These are phyloP conservation scores for Endotrypanum monterogeii DNA, from an alignment of 208 protist genomes.

Conservation along the genomic window DNA sequence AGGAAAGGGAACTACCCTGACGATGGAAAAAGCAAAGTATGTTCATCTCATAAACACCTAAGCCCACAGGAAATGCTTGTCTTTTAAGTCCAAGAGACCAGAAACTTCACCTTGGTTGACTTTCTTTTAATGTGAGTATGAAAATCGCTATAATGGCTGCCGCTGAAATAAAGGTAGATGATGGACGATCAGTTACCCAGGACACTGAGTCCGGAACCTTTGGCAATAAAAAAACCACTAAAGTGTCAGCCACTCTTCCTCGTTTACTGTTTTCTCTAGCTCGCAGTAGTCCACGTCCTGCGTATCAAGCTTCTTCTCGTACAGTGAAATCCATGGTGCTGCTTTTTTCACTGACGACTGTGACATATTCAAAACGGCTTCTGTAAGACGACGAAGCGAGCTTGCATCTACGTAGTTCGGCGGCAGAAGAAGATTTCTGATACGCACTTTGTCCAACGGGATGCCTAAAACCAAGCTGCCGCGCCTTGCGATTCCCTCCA, in stretches of 20 bases:
- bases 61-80: neutral
- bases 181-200: neutral
- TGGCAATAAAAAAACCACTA: constrained; percentile 18
- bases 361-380: constrained; percentile 44
- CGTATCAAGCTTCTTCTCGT: constrained; percentile 76
- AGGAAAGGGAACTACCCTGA: neutral
- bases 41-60: no score
- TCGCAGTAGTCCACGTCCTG: constrained; percentile 78
- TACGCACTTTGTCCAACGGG: constrained; percentile 65
- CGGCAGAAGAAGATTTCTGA: constrained; percentile 78
- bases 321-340: constrained; percentile 64
- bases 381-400: constrained; percentile 67
- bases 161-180: neutral
- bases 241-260: constrained; percentile 85
- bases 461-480: constrained; percentile 80
- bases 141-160: neutral
- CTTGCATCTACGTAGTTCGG: constrained; percentile 69
- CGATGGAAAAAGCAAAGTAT: neutral
- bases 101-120: neutral
- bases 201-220: neutral
- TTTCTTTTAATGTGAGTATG: neutral
- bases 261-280: constrained; percentile 62
- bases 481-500: constrained; percentile 83
- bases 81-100: no score
- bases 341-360: constrained; percentile 7